A percentile compares a stretch with the other conserved stretches of the same genome.
Conservation (phyloP, 2,329 filamentous ascomycete genomes). For the Colletotrichum sp. region DNA sequence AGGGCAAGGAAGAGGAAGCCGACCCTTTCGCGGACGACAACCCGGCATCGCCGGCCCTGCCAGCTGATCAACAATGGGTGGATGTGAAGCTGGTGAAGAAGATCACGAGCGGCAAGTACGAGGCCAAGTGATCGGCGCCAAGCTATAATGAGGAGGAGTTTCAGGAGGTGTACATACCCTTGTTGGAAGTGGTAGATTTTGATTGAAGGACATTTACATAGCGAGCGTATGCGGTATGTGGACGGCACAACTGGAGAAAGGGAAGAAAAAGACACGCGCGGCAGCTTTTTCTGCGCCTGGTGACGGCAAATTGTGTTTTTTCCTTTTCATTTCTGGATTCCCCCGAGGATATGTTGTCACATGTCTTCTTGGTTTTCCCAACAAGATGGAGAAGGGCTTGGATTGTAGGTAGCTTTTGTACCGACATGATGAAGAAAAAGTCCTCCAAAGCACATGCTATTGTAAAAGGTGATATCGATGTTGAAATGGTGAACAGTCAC, state of each 20-base stretch:
- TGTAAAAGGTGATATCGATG: not conserved
- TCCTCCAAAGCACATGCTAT: not conserved
- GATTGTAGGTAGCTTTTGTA: conserved; percentile 12
- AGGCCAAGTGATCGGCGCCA: conserved; percentile 48
- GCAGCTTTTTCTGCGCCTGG: not conserved
- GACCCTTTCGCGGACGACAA: conserved; percentile 72
- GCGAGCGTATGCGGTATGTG: conserved; percentile 10
- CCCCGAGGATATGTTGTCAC: not conserved
- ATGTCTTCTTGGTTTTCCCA: not conserved
- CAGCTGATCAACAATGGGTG: conserved; percentile 59
- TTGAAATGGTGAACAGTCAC: not conserved
- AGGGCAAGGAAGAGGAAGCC: conserved; percentile 57
- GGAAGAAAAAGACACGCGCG: not conserved
- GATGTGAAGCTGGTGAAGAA: conserved; percentile 70
- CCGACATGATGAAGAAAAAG: conserved; percentile 9
- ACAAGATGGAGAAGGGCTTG: not conserved
- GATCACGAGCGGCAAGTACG: conserved; percentile 78
- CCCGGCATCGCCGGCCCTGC: conserved; percentile 21
- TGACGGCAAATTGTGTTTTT: not conserved
- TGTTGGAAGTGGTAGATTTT: conserved; percentile 7
- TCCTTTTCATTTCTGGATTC: not conserved
- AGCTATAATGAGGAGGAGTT: not conserved
- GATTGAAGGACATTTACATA: conserved; percentile 19
- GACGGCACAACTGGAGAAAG: not conserved
- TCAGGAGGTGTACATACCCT: conserved; percentile 12